A percentile compares a stretch with the other conserved stretches of the same genome.
These are phyloP conservation scores for Fusarium sterilihyphosum DNA, from an alignment of 2,329 filamentous ascomycete species.

Conservation along the genomic window DNA sequence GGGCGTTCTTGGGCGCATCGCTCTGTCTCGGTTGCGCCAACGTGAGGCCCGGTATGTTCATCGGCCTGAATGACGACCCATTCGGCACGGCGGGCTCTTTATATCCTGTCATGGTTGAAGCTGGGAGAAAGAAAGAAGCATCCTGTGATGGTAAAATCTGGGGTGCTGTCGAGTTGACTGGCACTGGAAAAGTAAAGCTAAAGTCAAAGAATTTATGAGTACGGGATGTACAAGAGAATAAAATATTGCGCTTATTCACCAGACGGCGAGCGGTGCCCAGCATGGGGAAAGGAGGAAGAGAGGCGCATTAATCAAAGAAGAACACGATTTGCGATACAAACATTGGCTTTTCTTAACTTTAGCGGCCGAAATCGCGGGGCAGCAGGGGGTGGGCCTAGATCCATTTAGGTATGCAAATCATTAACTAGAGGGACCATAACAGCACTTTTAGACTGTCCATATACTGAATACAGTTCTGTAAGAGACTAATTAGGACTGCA, in stretches of 20 bases:
- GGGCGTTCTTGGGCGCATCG: not conserved
- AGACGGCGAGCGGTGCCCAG: not conserved
- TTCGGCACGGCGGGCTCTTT: not conserved
- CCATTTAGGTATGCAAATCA: not conserved
- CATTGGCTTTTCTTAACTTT: conserved; percentile 2
- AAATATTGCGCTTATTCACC: not conserved
- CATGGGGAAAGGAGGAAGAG: conserved; percentile 8
- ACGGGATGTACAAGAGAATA: not conserved
- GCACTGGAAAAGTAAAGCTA: not conserved
- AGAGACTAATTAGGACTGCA: no score
- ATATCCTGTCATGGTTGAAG: conserved; percentile 24
- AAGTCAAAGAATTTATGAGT: not conserved
- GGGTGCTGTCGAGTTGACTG: not conserved
- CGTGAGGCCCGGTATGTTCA: conserved; percentile 35
- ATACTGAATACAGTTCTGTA: not conserved
- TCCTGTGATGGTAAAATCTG: conserved; percentile 5
- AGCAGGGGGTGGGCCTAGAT: not conserved
- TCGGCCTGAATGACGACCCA: not conserved
- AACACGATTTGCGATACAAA: conserved; percentile 3
- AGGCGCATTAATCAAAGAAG: not conserved
- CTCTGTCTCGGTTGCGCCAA: conserved; percentile 9
- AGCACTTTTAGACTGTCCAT: not conserved
- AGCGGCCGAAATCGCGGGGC: conserved; percentile 18
- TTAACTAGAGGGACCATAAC: not conserved
- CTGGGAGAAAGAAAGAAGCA: conserved; percentile 10